Conservation (phyloP, 2,329 filamentous ascomycete species). For the Whalleya microplaca region DNA sequence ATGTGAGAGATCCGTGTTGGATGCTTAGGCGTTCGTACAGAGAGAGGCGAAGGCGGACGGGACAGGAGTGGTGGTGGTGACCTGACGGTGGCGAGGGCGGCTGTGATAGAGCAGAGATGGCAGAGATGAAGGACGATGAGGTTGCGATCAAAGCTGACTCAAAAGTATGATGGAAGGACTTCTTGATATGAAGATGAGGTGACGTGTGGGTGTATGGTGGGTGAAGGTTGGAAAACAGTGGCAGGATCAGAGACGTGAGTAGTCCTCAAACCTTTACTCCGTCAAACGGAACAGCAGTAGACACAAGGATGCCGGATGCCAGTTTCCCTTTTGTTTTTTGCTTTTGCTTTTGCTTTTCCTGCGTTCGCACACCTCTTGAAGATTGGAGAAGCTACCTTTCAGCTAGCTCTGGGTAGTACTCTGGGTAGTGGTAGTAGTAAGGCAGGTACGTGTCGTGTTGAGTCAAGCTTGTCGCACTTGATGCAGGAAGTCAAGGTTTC, state of each 20-base stretch:
- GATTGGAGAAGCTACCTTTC: neutral
- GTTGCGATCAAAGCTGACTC: conserved; percentile 34
- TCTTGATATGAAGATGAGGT: conserved; percentile 33
- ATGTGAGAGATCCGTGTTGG: conserved; percentile 32
- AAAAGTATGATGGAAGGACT: conserved; percentile 38
- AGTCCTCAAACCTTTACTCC: conserved; percentile 44
- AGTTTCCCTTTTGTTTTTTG: conserved; percentile 28
- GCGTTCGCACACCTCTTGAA: neutral
- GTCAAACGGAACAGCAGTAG: conserved; percentile 34
- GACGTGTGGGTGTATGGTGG: conserved; percentile 17
- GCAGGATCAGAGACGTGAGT: conserved; percentile 39
- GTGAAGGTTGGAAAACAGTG: conserved; percentile 25
- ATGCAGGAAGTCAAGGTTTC: neutral
- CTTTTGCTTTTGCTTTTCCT: conserved; percentile 1
- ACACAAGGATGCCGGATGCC: conserved; percentile 21
- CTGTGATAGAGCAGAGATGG: conserved; percentile 21
- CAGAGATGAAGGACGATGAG: conserved; percentile 14
- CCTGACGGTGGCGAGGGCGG: conserved; percentile 23
- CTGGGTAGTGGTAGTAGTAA: neutral
- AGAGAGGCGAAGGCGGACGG: conserved; percentile 20
- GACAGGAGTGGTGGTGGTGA: conserved; percentile 20
- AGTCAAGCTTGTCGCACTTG: neutral
- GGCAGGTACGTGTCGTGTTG: too few relatives aligned
- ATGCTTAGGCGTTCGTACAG: conserved; percentile 32
- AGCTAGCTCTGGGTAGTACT: neutral